Conservation (phyloP, 768 basidiomycete genomes). For the Suillus ampliporus region DNA sequence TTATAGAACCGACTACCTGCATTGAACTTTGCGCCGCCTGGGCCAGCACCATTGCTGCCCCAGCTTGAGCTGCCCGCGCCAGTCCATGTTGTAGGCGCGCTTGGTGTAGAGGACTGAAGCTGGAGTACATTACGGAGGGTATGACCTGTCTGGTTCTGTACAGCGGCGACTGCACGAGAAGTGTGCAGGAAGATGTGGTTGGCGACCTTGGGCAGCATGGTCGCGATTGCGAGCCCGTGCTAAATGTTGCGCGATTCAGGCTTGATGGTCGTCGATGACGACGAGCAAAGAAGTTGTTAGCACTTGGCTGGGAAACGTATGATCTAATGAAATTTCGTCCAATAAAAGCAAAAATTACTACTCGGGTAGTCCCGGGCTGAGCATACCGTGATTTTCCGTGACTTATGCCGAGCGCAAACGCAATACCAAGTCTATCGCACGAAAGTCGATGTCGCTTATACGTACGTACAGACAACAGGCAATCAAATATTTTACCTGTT, state of each 20-base stretch:
- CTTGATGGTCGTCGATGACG: slow-evolving; percentile 10
- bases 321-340: neutral
- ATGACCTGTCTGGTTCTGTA: slow-evolving; percentile 71
- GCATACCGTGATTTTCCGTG: neutral
- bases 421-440: neutral
- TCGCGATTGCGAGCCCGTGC: slow-evolving; percentile 17
- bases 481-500: neutral
- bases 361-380: slow-evolving; percentile 29
- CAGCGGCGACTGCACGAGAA: slow-evolving; percentile 74
- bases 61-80: slow-evolving; percentile 56
- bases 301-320: slow-evolving; percentile 1
- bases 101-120: slow-evolving; percentile 56
- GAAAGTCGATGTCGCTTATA: neutral
- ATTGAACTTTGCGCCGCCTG: slow-evolving; percentile 76
- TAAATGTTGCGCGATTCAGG: slow-evolving; percentile 7
- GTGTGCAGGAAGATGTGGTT: slow-evolving; percentile 80
- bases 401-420: slow-evolving; percentile 20
- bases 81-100: slow-evolving; percentile 44
- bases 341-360: slow-evolving; percentile 23
- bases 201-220: slow-evolving; percentile 85
- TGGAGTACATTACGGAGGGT: slow-evolving; percentile 82
- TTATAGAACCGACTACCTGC: slow-evolving; percentile 74
- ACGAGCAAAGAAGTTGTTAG: neutral
- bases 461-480: neutral
- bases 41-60: slow-evolving; percentile 61